A percentile compares a stretch with the other conserved stretches of the same genome.
These are phyloP conservation scores for Peronospora destructor DNA, from an alignment of 352 stramenopile species.

Conservation along the genomic window DNA sequence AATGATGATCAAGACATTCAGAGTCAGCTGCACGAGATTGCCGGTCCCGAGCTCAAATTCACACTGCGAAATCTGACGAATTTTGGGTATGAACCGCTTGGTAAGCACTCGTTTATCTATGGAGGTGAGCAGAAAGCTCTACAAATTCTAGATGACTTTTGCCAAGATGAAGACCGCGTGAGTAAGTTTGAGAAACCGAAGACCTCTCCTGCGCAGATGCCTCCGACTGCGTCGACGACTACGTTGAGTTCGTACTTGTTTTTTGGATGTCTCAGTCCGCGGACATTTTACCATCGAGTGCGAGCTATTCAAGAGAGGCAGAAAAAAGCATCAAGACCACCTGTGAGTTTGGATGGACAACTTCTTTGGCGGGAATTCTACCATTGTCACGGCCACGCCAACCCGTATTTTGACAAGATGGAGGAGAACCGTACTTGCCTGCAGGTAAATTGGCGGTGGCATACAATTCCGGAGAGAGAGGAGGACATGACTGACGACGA, in stretches of 20 bases:
- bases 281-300: slow-evolving; percentile 89
- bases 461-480: slow-evolving; percentile 74
- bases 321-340: slow-evolving; percentile 74
- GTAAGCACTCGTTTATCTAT: slow-evolving; percentile 67
- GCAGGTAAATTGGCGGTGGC: slow-evolving; percentile 78
- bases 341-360: slow-evolving; percentile 90
- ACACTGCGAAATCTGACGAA: slow-evolving; percentile 55
- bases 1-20: slow-evolving; percentile 13
- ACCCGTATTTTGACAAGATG: slow-evolving; percentile 92
- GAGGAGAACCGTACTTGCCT: slow-evolving; percentile 89
- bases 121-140: slow-evolving; percentile 62
- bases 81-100: slow-evolving; percentile 50
- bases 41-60: slow-evolving; percentile 53
- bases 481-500: slow-evolving; percentile 75
- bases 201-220: slow-evolving; percentile 87
- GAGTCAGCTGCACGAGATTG: slow-evolving; percentile 37
- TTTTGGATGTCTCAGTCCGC: slow-evolving; percentile 88
- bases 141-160: slow-evolving; percentile 60
- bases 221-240: slow-evolving; percentile 90
- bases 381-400: slow-evolving; percentile 72
- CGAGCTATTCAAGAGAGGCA: slow-evolving; percentile 64
- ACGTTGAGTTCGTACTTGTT: slow-evolving; percentile 92
- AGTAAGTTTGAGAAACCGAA: slow-evolving; percentile 97
- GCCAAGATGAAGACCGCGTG: slow-evolving; percentile 78
- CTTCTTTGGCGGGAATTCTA: slow-evolving; percentile 95